phyloP scores from a whole-genome alignment of 2,329 filamentous ascomycete species.

The Penicillium glabrum region DNA sequence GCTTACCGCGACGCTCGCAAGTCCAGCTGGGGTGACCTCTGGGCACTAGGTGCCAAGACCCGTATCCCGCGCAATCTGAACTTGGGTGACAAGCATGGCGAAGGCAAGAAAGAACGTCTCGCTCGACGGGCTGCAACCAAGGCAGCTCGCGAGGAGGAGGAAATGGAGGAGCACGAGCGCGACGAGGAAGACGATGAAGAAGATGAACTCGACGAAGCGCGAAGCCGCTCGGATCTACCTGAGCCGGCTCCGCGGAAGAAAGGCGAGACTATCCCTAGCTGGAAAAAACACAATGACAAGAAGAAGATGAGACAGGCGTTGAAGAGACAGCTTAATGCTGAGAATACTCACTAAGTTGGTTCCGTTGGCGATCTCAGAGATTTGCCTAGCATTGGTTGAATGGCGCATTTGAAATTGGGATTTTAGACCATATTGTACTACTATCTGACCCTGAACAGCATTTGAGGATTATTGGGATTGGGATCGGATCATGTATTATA shows the following conservation, averaged over 20 bases:
- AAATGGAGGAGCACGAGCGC: conserved; percentile 21
- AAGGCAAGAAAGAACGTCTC: conserved; percentile 40
- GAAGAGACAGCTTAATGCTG: conserved; percentile 31
- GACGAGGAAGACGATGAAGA: conserved; percentile 28
- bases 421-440: conserved; percentile 14
- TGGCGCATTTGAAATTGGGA: conserved; percentile 9
- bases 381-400: conserved; percentile 2
- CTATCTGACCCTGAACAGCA: conserved; percentile 5
- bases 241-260: conserved; percentile 30
- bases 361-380: neutral
- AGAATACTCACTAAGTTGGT: conserved; percentile 3
- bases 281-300: conserved; percentile 47
- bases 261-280: conserved; percentile 38
- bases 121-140: conserved; percentile 37
- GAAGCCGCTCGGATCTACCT: conserved; percentile 8
- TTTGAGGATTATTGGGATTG: conserved; percentile 8
- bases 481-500: conserved; percentile 18
- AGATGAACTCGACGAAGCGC: conserved; percentile 16
- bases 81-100: conserved; percentile 53
- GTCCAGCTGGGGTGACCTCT: conserved; percentile 86
- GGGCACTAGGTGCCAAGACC: conserved; percentile 93
- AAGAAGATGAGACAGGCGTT: conserved; percentile 43
- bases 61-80: conserved; percentile 63
- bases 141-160: conserved; percentile 21
- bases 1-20: conserved; percentile 94